These are phyloP conservation scores for Tylopilus felleus DNA, from an alignment of 768 basidiomycete genomes.

Conservation along the genomic window DNA sequence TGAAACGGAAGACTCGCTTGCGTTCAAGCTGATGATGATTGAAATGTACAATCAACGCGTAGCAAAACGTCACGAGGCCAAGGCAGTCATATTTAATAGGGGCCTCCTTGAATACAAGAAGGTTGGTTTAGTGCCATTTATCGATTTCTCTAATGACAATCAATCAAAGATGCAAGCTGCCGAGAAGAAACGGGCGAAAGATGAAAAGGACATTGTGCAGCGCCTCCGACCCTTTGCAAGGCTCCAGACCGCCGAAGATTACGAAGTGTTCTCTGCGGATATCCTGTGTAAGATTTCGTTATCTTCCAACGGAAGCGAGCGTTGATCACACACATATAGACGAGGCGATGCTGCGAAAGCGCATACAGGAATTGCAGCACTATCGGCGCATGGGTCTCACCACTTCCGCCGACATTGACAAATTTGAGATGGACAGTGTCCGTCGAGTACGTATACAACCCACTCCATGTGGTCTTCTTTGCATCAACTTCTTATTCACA, in stretches of 20 bases:
- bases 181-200: constrained; percentile 87
- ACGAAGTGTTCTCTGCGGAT: constrained; percentile 83
- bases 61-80: constrained; percentile 79
- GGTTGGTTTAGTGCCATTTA: constrained; percentile 41
- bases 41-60: constrained; percentile 91
- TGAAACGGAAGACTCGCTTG: constrained; percentile 79
- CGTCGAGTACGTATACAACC: constrained; percentile 55
- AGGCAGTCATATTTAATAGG: constrained; percentile 87
- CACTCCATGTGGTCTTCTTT: background rate
- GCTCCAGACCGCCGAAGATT: constrained; percentile 88
- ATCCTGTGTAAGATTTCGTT: constrained; percentile 68
- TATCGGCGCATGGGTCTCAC: constrained; percentile 85
- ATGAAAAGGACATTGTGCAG: constrained; percentile 88
- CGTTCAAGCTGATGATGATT: constrained; percentile 83
- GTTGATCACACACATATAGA: constrained; percentile 46
- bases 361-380: constrained; percentile 87
- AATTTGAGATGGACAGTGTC: constrained; percentile 72
- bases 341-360: constrained; percentile 81
- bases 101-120: constrained; percentile 93
- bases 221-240: constrained; percentile 88
- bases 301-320: background rate
- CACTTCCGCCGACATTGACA: constrained; percentile 84
- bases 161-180: constrained; percentile 73
- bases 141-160: background rate
- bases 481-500: constrained; percentile 23